Evolutionary conservation across 768 basidiomycete species (phyloP), one percentile per base, ranked within the genome.

Genomic region (Agrocybe pediades): DNA sequence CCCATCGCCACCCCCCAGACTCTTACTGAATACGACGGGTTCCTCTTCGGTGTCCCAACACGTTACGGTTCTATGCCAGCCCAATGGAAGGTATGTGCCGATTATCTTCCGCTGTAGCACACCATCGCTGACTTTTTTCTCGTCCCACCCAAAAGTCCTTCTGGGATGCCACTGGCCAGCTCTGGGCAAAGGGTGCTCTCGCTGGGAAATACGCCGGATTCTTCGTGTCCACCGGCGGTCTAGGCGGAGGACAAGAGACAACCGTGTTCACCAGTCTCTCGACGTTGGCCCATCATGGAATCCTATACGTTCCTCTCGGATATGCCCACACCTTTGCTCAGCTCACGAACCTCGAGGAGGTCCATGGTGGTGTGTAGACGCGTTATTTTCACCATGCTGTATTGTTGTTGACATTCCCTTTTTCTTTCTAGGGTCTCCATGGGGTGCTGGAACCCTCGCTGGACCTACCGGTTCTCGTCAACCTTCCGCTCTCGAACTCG

Each of bases 31-130:
- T 88, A 79, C 63, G 90, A 95, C 61, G 92, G 82, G 5, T 85
- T 82, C 78, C 59, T 95, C 58, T 76, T 92, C 47, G 92, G 90
- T 55, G 75, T 92, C 53, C 87, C 87, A 48, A 89, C 88, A 23
- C 87, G 92, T 62, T 95, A 82, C 71, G 92, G 92, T 39, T 85
- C 80, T 63, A 85, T 90, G 69, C 83, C 92, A 21, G 88, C 76
- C 2, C 92, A 95, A 61, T 88, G 84, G 84, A 89, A 88, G 81
- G 86, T 83, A 48, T 1, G 68, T 20, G 9, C 30, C 1, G 19
- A 26, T 20, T 21, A 17, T n/a, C 8, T 13, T 49, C 5, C 41
- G 44, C 15, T 11, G 13, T 48, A 24, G 41, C 23, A 36, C 13
- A n/a, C n/a, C 25, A 11, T 27, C 21, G 21, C 44, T 41, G 16